These are phyloP conservation scores for Quercus ilex DNA, from an alignment of 306 rosid species.

Conservation along the genomic window DNA sequence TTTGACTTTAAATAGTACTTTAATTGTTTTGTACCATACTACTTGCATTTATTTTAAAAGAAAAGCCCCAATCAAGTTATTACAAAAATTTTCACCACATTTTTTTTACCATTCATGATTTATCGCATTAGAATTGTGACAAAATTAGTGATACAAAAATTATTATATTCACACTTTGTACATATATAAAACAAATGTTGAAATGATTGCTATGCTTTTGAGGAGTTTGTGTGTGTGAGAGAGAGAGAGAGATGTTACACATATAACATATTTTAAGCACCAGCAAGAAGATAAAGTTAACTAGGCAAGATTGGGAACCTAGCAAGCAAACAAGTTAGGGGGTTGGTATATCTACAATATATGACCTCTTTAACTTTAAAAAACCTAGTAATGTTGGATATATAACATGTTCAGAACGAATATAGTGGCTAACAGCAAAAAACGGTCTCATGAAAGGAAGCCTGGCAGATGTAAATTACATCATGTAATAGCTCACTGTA, in stretches of 20 bases:
- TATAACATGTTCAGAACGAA: neutral
- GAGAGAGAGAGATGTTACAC: neutral
- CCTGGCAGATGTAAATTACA: neutral
- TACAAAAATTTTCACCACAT: neutral
- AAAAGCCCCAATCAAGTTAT: neutral
- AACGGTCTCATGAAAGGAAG: neutral
- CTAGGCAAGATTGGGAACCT: neutral
- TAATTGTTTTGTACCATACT: neutral
- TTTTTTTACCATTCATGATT: no score
- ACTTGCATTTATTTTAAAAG: neutral
- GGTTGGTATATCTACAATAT: neutral
- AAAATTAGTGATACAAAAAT: no score
- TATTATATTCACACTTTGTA: no score
- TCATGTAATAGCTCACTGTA: neutral
- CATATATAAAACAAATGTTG: neutral
- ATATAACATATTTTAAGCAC: neutral
- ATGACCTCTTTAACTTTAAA: neutral
- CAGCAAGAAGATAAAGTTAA: constrained; percentile 4
- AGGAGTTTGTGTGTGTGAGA: neutral
- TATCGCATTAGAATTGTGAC: no score
- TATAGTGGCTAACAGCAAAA: neutral
- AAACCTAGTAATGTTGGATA: constrained; percentile 20
- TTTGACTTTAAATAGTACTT: neutral
- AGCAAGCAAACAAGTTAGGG: neutral
- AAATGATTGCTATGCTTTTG: constrained; percentile 17